Conservation (phyloP, 768 basidiomycete species). For the Russula abietina region DNA sequence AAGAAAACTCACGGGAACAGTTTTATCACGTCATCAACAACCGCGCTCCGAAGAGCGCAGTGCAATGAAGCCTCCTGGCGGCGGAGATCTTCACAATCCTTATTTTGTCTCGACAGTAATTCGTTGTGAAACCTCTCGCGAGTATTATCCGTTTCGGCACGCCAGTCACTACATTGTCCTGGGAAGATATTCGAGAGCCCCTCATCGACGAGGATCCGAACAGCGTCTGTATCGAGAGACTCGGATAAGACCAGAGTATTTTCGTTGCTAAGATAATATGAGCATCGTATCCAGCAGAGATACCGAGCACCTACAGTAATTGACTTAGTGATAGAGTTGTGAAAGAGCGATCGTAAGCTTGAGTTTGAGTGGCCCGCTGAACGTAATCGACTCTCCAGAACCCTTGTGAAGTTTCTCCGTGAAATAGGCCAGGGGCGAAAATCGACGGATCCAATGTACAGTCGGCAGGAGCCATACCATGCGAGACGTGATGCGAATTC, state of each 20-base stretch:
- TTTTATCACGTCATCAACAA: neutral
- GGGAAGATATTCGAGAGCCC: neutral
- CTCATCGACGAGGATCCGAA: neutral
- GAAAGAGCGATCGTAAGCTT: neutral
- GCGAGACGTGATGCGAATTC: neutral
- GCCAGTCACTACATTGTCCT: neutral
- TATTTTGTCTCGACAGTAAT: neutral
- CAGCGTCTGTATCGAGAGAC: neutral
- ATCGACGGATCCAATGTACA: neutral
- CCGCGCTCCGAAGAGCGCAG: neutral
- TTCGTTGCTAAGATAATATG: neutral
- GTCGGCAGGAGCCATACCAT: neutral
- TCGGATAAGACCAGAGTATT: neutral
- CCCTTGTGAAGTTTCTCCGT: conserved; percentile 25
- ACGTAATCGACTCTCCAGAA: conserved; percentile 16
- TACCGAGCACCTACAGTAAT: neutral
- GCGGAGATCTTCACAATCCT: neutral
- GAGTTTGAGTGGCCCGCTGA: neutral
- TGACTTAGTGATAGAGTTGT: neutral
- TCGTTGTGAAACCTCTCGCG: neutral
- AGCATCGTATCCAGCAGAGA: neutral
- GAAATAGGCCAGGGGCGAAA: neutral
- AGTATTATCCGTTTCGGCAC: neutral
- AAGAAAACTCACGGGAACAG: conserved; percentile 3
- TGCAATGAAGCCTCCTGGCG: neutral